Evolutionary conservation across 2,329 filamentous ascomycete genomes (phyloP).

Genomic region (Neopestalotiopsis sp.): DNA sequence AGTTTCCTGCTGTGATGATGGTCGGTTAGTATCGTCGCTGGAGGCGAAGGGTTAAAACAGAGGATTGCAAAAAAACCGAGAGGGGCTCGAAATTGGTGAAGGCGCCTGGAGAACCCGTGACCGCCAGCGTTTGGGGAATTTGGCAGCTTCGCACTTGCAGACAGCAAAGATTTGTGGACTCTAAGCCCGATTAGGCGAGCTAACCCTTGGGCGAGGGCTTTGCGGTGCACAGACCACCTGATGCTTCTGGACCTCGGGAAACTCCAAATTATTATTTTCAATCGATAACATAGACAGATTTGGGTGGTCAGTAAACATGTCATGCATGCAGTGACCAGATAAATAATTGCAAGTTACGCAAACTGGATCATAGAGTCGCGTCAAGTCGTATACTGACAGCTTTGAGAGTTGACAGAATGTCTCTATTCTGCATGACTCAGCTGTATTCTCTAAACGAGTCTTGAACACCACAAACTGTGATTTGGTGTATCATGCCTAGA

Average conservation of each 20-base stretch:
- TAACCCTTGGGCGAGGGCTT: slow-evolving; percentile 19
- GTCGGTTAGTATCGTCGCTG: slow-evolving; percentile 16
- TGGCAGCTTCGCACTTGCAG: slow-evolving; percentile 14
- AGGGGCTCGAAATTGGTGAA: slow-evolving; percentile 19
- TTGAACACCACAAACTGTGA: no score
- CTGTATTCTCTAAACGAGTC: no score
- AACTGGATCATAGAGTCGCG: no score
- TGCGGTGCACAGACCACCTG: slow-evolving; percentile 8
- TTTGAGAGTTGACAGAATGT: no score
- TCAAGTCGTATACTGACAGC: no score
- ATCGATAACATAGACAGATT: neutral
- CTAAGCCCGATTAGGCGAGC: slow-evolving; percentile 19
- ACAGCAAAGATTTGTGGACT: slow-evolving; percentile 17
- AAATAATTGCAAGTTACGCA: no score
- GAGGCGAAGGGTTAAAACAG: slow-evolving; percentile 10
- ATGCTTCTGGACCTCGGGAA: neutral
- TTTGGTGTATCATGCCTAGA: no score
- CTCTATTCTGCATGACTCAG: no score
- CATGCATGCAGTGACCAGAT: neutral
- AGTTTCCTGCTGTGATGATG: slow-evolving; percentile 10
- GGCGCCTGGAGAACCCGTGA: slow-evolving; percentile 14
- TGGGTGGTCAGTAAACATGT: neutral
- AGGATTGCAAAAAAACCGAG: slow-evolving; percentile 18
- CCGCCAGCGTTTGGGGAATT: slow-evolving; percentile 14
- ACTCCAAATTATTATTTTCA: slow-evolving; percentile 1